Evolutionary conservation across 352 stramenopile species (phyloP).

Genomic region (Plasmopara muralis): DNA sequence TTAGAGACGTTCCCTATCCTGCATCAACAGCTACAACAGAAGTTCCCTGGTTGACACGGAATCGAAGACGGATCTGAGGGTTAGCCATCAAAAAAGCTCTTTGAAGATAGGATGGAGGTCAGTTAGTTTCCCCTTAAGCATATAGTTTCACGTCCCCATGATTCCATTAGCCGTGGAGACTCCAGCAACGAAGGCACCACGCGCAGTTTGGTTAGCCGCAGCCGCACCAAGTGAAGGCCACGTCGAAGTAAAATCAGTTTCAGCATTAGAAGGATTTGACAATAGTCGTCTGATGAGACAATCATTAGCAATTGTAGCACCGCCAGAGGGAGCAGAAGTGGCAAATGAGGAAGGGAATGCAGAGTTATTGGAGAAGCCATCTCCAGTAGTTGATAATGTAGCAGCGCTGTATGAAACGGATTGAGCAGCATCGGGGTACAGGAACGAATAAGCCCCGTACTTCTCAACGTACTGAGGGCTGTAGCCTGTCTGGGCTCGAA

Average conservation of each 20-base stretch:
- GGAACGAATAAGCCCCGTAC: not conserved
- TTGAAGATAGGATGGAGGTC: too few relatives aligned
- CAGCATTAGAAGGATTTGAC: too few relatives aligned
- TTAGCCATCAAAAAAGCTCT: too few relatives aligned
- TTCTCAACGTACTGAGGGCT: slow-evolving; percentile 3
- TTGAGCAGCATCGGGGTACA: slow-evolving; percentile 1
- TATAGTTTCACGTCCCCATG: slow-evolving; percentile 1
- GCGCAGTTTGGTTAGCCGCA: slow-evolving; percentile 1
- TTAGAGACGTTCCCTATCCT: too few relatives aligned
- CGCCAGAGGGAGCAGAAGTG: not conserved
- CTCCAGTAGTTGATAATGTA: not conserved
- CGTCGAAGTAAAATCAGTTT: not conserved
- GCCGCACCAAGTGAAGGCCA: slow-evolving; percentile 1
- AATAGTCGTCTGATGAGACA: not conserved
- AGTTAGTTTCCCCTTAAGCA: not conserved
- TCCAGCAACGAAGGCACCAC: too few relatives aligned
- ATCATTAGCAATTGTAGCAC: not conserved
- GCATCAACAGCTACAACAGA: too few relatives aligned
- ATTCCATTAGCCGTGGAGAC: not conserved
- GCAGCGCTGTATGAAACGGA: not conserved
- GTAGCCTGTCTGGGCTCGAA: not conserved
- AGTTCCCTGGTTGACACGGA: too few relatives aligned
- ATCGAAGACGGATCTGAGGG: too few relatives aligned
- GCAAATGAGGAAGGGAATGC: not conserved
- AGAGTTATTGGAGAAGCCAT: slow-evolving; percentile 1